phyloP scores from a whole-genome alignment of 352 stramenopile genomes.

The Globisporangium splendens region DNA sequence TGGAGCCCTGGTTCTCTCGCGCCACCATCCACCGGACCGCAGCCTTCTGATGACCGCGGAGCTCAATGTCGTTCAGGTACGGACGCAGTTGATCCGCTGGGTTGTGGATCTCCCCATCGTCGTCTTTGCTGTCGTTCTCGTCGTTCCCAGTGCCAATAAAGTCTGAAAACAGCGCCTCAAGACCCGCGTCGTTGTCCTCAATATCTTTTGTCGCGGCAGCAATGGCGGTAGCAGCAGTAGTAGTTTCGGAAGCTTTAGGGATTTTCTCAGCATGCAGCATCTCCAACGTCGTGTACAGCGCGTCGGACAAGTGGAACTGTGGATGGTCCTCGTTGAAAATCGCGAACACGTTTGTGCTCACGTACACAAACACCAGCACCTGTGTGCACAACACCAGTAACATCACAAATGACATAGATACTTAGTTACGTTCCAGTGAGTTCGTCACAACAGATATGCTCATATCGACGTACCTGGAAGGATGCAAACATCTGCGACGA shows the following conservation, averaged over 20 bases:
- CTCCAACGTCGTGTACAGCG: slow-evolving; percentile 59
- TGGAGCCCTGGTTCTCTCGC: slow-evolving; percentile 49
- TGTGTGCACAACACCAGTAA: slow-evolving; percentile 3
- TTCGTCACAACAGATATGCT: too few relatives aligned
- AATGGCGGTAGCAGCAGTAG: slow-evolving; percentile 1
- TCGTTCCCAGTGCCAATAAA: slow-evolving; percentile 34
- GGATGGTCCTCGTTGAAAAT: slow-evolving; percentile 57
- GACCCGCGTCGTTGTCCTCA: slow-evolving; percentile 30
- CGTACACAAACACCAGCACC: slow-evolving; percentile 55
- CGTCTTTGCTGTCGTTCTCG: slow-evolving; percentile 7
- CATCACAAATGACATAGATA: neutral
- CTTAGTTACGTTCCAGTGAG: too few relatives aligned
- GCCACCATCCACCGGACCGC: slow-evolving; percentile 86
- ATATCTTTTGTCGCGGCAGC: neutral
- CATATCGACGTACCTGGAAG: slow-evolving; percentile 35
- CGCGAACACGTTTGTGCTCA: slow-evolving; percentile 54
- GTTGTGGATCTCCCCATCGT: slow-evolving; percentile 5
- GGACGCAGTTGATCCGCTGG: slow-evolving; percentile 36
- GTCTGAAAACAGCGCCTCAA: slow-evolving; percentile 72
- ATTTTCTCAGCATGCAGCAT: slow-evolving; percentile 21
- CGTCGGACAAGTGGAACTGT: slow-evolving; percentile 63
- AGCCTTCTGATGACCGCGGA: slow-evolving; percentile 82
- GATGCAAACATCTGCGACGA: slow-evolving; percentile 64
- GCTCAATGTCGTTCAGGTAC: slow-evolving; percentile 57
- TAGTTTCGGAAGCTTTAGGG: neutral